Base-by-base conservation (phyloP, 345 rosid genomes). In the Gossypium arboreum region DNA sequence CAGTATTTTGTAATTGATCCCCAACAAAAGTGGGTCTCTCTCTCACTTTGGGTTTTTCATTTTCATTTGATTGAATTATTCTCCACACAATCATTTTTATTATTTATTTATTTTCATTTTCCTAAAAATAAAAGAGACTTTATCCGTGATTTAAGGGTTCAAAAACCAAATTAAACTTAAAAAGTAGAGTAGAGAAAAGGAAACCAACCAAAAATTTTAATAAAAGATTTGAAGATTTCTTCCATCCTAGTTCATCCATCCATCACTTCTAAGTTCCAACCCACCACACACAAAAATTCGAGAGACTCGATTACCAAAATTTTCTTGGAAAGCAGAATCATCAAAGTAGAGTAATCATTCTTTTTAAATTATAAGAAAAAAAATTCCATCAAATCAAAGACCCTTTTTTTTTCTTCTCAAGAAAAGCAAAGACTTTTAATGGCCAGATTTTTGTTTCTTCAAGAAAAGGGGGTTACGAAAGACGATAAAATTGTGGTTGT, bases 111-210 rank as follows among this genome's bases (percentile, higher is more conserved):
- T 20, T 29, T 25, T 45, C 45, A 48, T 48, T 56, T 72, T 59
- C 45, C 50, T 51, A 55, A 80, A 73, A 70, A 56, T 76, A 74
- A 61, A 59, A 7, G 15, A 13, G 66, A 22, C 71, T 82, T 75
- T 73, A 73, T 54, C 90, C 90, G 81, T 22, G 78, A 86, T 81
- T 84, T 68, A 71, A 84, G 89, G 84, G 34, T n/a, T 25, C 45
- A 52, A 65, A 34, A 20, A 29, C 54, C 22, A 62, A 73, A 68
- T 51, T 18, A 6, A 62, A 39, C 9, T 34, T 71, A 1, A 9
- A 10, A 43, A 34, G 24, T 5, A 18, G 13, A 24, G 51, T 50
- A 18, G n/a, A 50, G 10, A 68, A 63, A 48, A 18, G 57, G 57
- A 71, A 55, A 22, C 62, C 62, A 61, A 55, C 10, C 7, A 11